Conservation (phyloP, 768 basidiomycete genomes). For the Collybiopsis confluens region DNA sequence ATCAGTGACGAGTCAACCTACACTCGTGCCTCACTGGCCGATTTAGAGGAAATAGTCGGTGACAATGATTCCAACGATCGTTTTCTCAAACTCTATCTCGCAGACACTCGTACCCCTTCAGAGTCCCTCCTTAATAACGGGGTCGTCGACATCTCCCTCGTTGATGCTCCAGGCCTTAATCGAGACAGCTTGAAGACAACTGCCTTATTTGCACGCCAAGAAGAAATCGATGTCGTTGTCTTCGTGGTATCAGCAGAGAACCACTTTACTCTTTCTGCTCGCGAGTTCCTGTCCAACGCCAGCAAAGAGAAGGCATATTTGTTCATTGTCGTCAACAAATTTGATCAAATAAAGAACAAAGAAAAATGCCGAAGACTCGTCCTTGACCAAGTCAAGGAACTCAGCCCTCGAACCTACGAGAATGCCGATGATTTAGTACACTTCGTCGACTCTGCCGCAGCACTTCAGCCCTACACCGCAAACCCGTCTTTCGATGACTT, state of each 20-base stretch:
- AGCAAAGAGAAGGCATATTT: constrained; percentile 97
- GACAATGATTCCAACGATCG: constrained; percentile 70
- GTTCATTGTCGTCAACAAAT: constrained; percentile 99
- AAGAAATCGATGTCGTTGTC: constrained; percentile 97
- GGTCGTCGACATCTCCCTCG: constrained; percentile 95
- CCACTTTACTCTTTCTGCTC: constrained; percentile 94
- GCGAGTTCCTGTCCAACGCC: constrained; percentile 89
- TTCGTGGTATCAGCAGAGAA: constrained; percentile 98
- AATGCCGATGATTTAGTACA: constrained; percentile 93
- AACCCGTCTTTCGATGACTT: constrained; percentile 81
- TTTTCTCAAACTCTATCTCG: constrained; percentile 85
- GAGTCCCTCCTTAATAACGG: constrained; percentile 92
- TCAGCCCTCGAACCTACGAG: constrained; percentile 89
- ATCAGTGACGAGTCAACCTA: constrained; percentile 73
- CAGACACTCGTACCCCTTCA: constrained; percentile 71
- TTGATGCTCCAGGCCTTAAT: constrained; percentile 97
- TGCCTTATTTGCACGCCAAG: constrained; percentile 90
- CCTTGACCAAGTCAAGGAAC: constrained; percentile 88
- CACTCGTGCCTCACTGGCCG: constrained; percentile 56
- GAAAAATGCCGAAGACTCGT: constrained; percentile 85
- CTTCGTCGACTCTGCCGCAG: constrained; percentile 90
- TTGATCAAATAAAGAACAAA: constrained; percentile 93
- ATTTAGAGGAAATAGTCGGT: constrained; percentile 76
- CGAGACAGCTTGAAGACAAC: constrained; percentile 94
- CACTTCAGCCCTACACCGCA: constrained; percentile 60